A percentile compares a stretch with the other conserved stretches of the same genome.
Evolutionary conservation across 2,329 filamentous ascomycete species (phyloP).

Genomic region (Blastomyces emzantsi): DNA sequence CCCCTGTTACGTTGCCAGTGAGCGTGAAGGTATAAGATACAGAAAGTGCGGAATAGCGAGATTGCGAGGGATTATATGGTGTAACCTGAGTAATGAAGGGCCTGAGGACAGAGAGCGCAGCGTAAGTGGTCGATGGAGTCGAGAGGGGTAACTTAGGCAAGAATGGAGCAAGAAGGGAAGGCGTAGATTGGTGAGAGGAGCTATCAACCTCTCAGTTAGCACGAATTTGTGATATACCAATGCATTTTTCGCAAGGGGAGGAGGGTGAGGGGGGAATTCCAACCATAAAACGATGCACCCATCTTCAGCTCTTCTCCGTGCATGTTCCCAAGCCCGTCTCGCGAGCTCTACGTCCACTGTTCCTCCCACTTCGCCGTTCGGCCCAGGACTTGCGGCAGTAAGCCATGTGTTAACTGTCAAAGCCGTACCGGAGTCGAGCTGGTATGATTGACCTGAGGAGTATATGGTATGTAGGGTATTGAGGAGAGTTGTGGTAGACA

Average conservation of each 20-base stretch:
- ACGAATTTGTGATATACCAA: not conserved
- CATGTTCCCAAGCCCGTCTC: conserved; percentile 88
- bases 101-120: conserved; percentile 68
- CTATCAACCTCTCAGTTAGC: conserved; percentile 41
- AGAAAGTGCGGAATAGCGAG: conserved; percentile 70
- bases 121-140: conserved; percentile 65
- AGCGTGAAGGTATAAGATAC: conserved; percentile 76
- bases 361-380: conserved; percentile 61
- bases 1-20: conserved; percentile 65
- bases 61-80: conserved; percentile 75
- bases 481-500: conserved; percentile 86
- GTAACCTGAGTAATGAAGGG: conserved; percentile 85
- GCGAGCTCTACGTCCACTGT: conserved; percentile 74
- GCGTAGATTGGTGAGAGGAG: conserved; percentile 79
- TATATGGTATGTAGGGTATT: conserved; percentile 90
- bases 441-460: conserved; percentile 69
- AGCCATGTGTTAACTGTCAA: conserved; percentile 94
- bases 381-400: conserved; percentile 62
- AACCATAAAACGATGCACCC: conserved; percentile 86
- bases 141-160: conserved; percentile 70
- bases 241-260: not conserved
- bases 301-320: conserved; percentile 86
- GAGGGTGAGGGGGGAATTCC: conserved; percentile 23
- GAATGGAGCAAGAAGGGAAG: conserved; percentile 74
- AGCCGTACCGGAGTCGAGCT: conserved; percentile 80